Base-by-base conservation (phyloP, 495 filamentous ascomycete species). In the Patellaria atrata region DNA sequence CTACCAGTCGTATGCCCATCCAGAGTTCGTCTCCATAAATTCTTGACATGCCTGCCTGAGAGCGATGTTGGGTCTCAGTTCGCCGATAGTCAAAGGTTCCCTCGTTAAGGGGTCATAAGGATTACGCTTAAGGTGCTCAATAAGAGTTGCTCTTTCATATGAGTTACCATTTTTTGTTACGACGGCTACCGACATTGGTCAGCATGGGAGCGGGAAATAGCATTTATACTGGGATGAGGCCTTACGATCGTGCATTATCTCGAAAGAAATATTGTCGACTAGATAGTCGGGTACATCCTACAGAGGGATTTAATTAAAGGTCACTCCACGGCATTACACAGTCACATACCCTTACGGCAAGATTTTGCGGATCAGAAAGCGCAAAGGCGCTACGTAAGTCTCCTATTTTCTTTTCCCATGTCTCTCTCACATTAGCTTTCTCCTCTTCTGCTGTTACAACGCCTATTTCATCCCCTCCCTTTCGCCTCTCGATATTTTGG, bases 1-100 rank as follows among this genome's bases (percentile, higher is more conserved):
- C 41, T 58, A 96, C 73, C 78, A 97, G 51, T 96, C 89, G 6
- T 77, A 81, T 12, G 85, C 82, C 87, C 89, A 96, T 17, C 87
- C 89, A 18, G 32, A 40, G 53, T 94, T 93, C 38, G 82, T 62
- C 10, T 77, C 63, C 43, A 94, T 55, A 48, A 91, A 96, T 31
- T 82, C 77, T 22, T 78, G 73, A 50, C 83, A 91, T 0, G 83
- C 89, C 19, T 78, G 68, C 55, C 75, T 87, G 33, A 97, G 66
- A 15, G 75, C 76, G 25, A 87, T 61, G 52, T 97, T 97, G 0
- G 83, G 73, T 32, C 84, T 61, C 28, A 96, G 55, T n/a, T 94
- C 86, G 15, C 65, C 56, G 15, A 71, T 63, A 1, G 54, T 55
- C 32, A 94, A 66, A 0, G 82, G 70, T 35, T 79, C 73, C 19